phyloP scores from a whole-genome alignment of 805 yeast genomes.

The Yarrowia sp. region DNA sequence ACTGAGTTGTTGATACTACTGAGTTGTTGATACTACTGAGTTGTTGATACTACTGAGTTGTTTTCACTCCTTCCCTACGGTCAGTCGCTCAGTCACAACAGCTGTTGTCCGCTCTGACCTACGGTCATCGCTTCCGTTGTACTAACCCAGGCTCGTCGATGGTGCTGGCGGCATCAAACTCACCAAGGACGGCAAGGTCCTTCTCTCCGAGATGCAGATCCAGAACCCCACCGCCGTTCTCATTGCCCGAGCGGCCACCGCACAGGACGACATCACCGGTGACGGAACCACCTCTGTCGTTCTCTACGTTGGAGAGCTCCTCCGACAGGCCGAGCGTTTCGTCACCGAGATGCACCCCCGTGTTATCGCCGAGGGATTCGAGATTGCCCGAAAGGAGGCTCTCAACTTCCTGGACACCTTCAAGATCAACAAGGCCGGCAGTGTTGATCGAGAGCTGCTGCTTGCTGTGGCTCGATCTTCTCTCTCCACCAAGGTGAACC shows the following conservation, averaged over 20 bases:
- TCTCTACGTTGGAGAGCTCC: slow-evolving; percentile 86
- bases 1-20: no score
- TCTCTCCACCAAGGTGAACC: slow-evolving; percentile 77
- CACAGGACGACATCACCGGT: slow-evolving; percentile 99
- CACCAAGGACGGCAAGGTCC: slow-evolving; percentile 95
- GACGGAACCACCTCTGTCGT: slow-evolving; percentile 98
- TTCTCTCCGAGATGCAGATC: slow-evolving; percentile 94
- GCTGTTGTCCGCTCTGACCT: no score
- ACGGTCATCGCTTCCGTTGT: background rate
- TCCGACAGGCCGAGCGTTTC: slow-evolving; percentile 91
- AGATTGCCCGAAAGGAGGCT: slow-evolving; percentile 75
- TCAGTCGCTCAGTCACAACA: no score
- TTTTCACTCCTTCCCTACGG: no score
- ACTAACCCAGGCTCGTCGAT: slow-evolving; percentile 59
- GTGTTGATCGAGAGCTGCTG: slow-evolving; percentile 79
- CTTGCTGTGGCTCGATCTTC: slow-evolving; percentile 91
- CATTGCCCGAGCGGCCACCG: slow-evolving; percentile 94
- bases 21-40: no score
- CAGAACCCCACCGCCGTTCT: slow-evolving; percentile 85
- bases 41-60: no score
- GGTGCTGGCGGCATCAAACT: slow-evolving; percentile 94
- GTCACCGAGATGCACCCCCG: slow-evolving; percentile 92
- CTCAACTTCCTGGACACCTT: slow-evolving; percentile 67
- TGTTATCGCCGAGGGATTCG: slow-evolving; percentile 92
- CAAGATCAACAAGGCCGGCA: slow-evolving; percentile 45